These are phyloP conservation scores for Puccinia hordei DNA, from an alignment of 1,284 basidiomycete genomes.

Conservation along the genomic window DNA sequence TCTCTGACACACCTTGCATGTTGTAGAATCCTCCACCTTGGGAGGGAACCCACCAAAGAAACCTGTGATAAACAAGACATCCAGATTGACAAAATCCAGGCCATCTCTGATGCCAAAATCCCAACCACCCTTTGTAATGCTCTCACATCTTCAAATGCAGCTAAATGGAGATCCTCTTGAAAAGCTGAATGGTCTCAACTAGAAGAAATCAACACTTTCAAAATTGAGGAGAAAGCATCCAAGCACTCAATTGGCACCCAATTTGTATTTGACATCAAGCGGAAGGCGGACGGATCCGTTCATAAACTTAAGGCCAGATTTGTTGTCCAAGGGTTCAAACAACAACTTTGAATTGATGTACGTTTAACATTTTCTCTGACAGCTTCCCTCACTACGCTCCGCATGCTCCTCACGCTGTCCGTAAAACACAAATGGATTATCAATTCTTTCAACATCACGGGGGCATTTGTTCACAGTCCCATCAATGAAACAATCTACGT, in stretches of 20 bases:
- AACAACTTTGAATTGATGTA: neutral
- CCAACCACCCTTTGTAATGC: too few species aligned
- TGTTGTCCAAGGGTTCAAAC: neutral
- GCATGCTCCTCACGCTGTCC: neutral
- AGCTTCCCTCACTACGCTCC: neutral
- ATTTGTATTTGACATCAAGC: constrained; percentile 3
- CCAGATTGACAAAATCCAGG: too few species aligned
- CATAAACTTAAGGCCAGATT: neutral
- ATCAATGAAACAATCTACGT: constrained; percentile 1
- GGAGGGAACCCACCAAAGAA: neutral
- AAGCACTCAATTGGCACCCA: neutral
- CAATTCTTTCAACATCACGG: neutral
- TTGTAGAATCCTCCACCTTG: neutral
- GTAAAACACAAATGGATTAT: neutral
- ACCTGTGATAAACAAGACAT: too few species aligned
- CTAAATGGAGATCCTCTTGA: neutral
- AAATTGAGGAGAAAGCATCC: neutral
- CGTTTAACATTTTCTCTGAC: too few species aligned
- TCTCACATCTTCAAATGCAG: neutral
- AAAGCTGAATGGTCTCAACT: neutral
- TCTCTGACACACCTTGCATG: neutral
- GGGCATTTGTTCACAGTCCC: neutral
- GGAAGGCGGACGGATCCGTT: neutral
- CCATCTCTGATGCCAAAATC: too few species aligned
- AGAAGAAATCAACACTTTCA: neutral